Conservation (phyloP, 2,329 filamentous ascomycete genomes). For the Parasarocladium wereldwijsianum region DNA sequence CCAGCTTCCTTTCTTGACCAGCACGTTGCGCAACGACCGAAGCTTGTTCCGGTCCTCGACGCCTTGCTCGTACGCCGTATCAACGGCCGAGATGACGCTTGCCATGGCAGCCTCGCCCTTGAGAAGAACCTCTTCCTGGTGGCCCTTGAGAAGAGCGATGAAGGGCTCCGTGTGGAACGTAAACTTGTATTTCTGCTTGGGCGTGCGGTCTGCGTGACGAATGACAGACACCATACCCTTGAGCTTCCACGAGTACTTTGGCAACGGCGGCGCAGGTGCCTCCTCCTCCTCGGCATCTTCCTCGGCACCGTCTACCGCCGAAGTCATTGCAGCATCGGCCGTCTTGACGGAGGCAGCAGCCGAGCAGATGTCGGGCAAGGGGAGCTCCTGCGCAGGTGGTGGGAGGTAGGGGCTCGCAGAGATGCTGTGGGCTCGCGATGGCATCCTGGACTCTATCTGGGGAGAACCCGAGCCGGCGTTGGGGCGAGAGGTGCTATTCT, state of each 20-base stretch:
- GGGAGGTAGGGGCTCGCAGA: constrained; percentile 20
- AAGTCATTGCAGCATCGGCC: constrained; percentile 10
- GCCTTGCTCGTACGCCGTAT: constrained; percentile 60
- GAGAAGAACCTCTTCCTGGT: constrained; percentile 89
- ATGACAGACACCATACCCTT: constrained; percentile 97
- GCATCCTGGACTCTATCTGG: constrained; percentile 15
- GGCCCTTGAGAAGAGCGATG: constrained; percentile 83
- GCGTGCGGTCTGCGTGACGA: constrained; percentile 88
- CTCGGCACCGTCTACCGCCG: constrained; percentile 9
- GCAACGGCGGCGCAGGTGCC: constrained; percentile 47
- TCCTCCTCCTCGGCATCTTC: constrained; percentile 16
- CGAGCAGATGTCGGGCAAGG: constrained; percentile 13
- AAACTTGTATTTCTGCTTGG: constrained; percentile 99
- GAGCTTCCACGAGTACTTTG: constrained; percentile 92
- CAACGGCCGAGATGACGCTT: constrained; percentile 81
- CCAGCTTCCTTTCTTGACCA: constrained; percentile 87
- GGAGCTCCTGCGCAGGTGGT: constrained; percentile 10
- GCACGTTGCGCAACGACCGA: constrained; percentile 67
- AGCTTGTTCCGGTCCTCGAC: constrained; percentile 80
- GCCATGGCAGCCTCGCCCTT: constrained; percentile 81
- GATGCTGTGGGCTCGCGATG: constrained; percentile 20
- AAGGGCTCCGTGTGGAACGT: constrained; percentile 97
- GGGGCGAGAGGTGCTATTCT: constrained; percentile 11
- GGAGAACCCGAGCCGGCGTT: constrained; percentile 15
- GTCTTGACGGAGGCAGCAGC: constrained; percentile 20